Percentiles rank a stretch among this genome's conserved stretches.
These are phyloP conservation scores for Magnolia sinica DNA, from an alignment of 164 flowering plant genomes.

Conservation along the genomic window DNA sequence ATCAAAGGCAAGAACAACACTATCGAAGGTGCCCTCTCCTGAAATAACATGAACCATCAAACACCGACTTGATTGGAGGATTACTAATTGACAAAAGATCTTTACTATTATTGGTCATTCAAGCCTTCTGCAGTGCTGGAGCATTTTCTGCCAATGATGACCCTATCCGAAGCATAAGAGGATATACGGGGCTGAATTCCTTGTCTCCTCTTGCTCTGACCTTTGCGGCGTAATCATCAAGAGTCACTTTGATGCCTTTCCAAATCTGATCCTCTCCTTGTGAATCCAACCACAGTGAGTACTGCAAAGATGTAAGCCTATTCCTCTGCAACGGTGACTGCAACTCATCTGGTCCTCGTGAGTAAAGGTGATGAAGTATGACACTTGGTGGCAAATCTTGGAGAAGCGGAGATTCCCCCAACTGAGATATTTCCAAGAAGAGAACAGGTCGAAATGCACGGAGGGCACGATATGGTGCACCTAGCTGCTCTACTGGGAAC, in stretches of 20 bases:
- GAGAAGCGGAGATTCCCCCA: conserved; percentile 78
- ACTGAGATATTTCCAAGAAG: conserved; percentile 84
- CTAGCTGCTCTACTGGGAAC: conserved; percentile 92
- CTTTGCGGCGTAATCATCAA: conserved; percentile 87
- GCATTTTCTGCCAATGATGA: conserved; percentile 58
- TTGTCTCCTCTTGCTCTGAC: conserved; percentile 88
- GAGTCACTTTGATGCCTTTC: conserved; percentile 93
- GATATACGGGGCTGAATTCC: conserved; percentile 89
- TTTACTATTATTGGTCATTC: background rate
- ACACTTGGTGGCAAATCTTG: conserved; percentile 85
- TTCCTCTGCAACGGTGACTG: conserved; percentile 88
- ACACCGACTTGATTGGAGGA: background rate
- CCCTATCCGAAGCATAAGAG: conserved; percentile 80
- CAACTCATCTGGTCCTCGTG: conserved; percentile 89
- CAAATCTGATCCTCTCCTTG: conserved; percentile 94
- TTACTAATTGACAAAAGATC: background rate
- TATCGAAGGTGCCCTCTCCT: background rate
- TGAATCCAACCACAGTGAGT: conserved; percentile 88
- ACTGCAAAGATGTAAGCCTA: conserved; percentile 75
- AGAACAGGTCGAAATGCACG: conserved; percentile 91
- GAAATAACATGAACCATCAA: background rate
- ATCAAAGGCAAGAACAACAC: background rate
- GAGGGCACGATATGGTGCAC: conserved; percentile 90
- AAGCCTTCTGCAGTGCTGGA: conserved; percentile 15
- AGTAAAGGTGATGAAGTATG: conserved; percentile 88